Conservation (phyloP, 2,329 filamentous ascomycete genomes). For the Scedosporium aurantiacum region DNA sequence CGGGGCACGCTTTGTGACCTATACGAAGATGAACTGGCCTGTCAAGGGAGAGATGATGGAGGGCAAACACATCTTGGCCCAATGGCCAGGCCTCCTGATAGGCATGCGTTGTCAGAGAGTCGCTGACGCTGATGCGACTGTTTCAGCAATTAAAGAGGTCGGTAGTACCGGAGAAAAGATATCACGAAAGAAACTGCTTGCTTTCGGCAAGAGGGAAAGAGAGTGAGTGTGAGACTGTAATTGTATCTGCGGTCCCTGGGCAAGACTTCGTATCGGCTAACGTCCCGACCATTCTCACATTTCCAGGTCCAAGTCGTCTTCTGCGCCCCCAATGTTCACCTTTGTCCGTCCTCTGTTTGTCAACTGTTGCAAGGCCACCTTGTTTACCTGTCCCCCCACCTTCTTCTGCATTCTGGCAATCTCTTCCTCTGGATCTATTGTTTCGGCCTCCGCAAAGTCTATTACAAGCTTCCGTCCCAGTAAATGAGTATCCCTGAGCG, state of each 20-base stretch:
- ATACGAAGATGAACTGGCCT: constrained; percentile 4
- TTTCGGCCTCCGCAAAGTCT: constrained; percentile 81
- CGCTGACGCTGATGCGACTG: neutral
- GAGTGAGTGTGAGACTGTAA: neutral
- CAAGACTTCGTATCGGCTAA: neutral
- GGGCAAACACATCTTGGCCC: neutral
- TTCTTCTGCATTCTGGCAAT: constrained; percentile 97
- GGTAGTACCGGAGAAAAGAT: neutral
- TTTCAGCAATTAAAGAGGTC: neutral
- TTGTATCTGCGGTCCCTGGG: neutral
- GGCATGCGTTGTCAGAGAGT: neutral
- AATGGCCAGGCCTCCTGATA: neutral
- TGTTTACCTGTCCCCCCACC: constrained; percentile 80
- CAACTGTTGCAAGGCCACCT: constrained; percentile 80
- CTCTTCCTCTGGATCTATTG: constrained; percentile 86
- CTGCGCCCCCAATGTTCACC: constrained; percentile 73
- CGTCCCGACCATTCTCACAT: neutral
- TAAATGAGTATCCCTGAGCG: constrained; percentile 85
- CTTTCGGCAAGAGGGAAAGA: neutral
- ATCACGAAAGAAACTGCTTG: neutral
- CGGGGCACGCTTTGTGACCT: neutral
- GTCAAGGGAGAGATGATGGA: constrained; percentile 1
- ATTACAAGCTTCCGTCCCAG: constrained; percentile 81
- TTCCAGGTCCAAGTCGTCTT: constrained; percentile 25
- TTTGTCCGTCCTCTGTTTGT: constrained; percentile 74